These are phyloP conservation scores for Sphagnum magellanicum DNA, from an alignment of 228 moss, liverwort and hornwort genomes.

Conservation along the genomic window DNA sequence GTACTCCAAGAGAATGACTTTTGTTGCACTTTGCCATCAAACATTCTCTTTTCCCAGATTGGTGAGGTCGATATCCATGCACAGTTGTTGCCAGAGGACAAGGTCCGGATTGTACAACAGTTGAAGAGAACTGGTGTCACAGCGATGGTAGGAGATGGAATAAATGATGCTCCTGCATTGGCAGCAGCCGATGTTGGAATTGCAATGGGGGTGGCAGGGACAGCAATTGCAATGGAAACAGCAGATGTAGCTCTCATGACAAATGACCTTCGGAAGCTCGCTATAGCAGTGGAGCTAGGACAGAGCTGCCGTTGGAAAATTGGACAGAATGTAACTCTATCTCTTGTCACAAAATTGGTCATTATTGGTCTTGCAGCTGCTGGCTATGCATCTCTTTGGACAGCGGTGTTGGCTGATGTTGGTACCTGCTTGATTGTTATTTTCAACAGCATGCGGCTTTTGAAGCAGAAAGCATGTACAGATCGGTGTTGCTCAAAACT, in stretches of 20 bases:
- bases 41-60: slow-evolving; percentile 13
- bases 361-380: slow-evolving; percentile 39
- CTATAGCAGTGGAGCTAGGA: slow-evolving; percentile 31
- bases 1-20: no score
- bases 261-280: slow-evolving; percentile 40
- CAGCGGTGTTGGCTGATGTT: slow-evolving; percentile 37
- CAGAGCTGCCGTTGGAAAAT: slow-evolving; percentile 40
- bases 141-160: slow-evolving; percentile 55
- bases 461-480: slow-evolving; percentile 16
- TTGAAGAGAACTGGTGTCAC: slow-evolving; percentile 29
- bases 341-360: slow-evolving; percentile 37
- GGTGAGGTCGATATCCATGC: slow-evolving; percentile 49
- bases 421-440: slow-evolving; percentile 48
- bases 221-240: slow-evolving; percentile 42
- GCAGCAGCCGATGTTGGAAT: slow-evolving; percentile 31
- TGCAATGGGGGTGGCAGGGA: slow-evolving; percentile 28
- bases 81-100: slow-evolving; percentile 43
- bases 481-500: slow-evolving; percentile 19
- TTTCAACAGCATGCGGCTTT: slow-evolving; percentile 49
- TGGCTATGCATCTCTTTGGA: slow-evolving; percentile 47
- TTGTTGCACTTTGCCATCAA: no score
- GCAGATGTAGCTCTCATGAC: slow-evolving; percentile 47
- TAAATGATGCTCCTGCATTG: slow-evolving; percentile 42
- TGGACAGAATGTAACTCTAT: slow-evolving; percentile 37
- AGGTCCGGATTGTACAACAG: slow-evolving; percentile 41